Base-by-base conservation (phyloP, 2,329 filamentous ascomycete species). In the Cryphonectria carpinicola region DNA sequence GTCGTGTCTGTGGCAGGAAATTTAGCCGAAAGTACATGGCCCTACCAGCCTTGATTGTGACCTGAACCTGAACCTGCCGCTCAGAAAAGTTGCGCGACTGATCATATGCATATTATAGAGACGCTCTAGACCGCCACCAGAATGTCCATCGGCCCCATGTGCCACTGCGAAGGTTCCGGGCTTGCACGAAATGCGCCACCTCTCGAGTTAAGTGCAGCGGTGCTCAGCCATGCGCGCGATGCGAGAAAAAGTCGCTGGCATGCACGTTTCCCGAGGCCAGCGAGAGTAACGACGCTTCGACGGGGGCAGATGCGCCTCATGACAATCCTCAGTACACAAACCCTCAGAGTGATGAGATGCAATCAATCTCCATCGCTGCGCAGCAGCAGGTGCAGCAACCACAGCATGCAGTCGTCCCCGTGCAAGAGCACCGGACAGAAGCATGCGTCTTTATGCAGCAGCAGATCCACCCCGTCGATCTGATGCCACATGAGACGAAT, bases 181-280 rank as follows among this genome's bases (percentile, higher is more conserved):
- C 69, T 4, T 70, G 69, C 39, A 65, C 61, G 19, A 64, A 19
- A n/a, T 70, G 69, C 52, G 69, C 69, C 28, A 46, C 69, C 25
- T 68, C 69, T 32, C 60, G 69, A 22, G 69, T 70, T 32, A 70
- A 68, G 41, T 70, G 69, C 37, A 70, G 65, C 25, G 69, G 69
- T 10, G 49, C 43, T 3, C 61, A 46, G 3, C 69, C 69, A 4
- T 70, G 69, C 39, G 39, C 28, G 19, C 39, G 69, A 61, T 70
- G 69, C 61, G 35, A 43, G n/a, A 61, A 70, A n/a, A 70, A 52
- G 60, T 68, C 69, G 69, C 43, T 68, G 49, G 11, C 35, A 22
- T 70, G 69, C 69, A 61, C 61, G 5, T 19, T 70, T 2, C 69
- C 69, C 22, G 46, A 68, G 22, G 49, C 60, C 46, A 68, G 60